Evolutionary conservation across 2,329 filamentous ascomycete species (phyloP).

Genomic region (Endothia cerciana): DNA sequence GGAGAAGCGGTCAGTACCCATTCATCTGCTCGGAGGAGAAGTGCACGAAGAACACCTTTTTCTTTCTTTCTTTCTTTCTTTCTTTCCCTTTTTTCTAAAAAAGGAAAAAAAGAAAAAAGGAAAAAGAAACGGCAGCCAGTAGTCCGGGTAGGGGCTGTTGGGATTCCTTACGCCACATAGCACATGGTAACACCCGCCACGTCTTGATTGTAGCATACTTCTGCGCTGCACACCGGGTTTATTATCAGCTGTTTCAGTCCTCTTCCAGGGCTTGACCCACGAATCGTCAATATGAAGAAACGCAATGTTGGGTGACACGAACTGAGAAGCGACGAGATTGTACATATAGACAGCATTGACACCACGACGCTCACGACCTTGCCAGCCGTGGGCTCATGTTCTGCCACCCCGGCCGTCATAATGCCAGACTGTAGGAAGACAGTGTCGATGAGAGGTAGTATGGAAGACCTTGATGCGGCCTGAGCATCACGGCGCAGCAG

Average conservation of each 20-base stretch:
- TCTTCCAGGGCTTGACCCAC: neutral
- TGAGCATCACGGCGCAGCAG: no score
- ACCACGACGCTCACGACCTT: slow-evolving; percentile 20
- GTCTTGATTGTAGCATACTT: slow-evolving; percentile 42
- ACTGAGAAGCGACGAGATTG: slow-evolving; percentile 31
- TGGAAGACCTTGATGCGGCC: neutral
- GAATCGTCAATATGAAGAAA: slow-evolving; percentile 6
- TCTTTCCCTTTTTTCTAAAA: no score
- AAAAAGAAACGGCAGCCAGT: no score
- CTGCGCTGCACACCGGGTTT: slow-evolving; percentile 38
- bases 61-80: no score
- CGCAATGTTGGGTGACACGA: slow-evolving; percentile 24
- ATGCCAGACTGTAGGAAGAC: neutral
- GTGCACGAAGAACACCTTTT: neutral
- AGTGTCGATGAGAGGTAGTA: neutral
- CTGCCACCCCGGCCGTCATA: neutral
- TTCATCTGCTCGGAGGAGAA: neutral
- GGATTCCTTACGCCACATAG: slow-evolving; percentile 46
- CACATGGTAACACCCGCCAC: slow-evolving; percentile 47
- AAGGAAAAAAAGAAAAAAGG: no score
- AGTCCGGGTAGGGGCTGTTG: neutral
- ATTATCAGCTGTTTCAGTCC: neutral
- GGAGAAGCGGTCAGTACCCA: neutral
- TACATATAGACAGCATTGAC: slow-evolving; percentile 28
- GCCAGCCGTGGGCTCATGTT: slow-evolving; percentile 9